These are phyloP conservation scores for Strobilomyces confusus DNA, from an alignment of 768 basidiomycete species.

Conservation along the genomic window DNA sequence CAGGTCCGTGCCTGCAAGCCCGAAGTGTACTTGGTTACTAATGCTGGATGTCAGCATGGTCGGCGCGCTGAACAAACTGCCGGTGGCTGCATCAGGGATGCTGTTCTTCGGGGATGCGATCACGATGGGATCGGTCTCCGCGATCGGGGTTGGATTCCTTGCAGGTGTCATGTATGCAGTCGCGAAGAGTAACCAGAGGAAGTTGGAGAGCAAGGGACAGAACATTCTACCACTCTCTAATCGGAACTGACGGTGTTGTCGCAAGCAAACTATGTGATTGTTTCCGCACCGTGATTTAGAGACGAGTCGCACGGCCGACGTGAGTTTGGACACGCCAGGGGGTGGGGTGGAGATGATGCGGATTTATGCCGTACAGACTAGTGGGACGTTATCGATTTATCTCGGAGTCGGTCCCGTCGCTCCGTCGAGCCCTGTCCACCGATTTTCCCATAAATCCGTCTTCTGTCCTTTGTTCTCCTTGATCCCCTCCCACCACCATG, in stretches of 20 bases:
- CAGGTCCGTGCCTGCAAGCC: conserved; percentile 47
- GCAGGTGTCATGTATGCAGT: conserved; percentile 90
- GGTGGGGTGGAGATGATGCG: conserved; percentile 7
- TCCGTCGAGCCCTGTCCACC: background rate
- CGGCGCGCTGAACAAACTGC: conserved; percentile 94
- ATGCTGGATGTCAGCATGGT: conserved; percentile 67
- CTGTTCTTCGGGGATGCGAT: conserved; percentile 92
- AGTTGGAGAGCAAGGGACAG: conserved; percentile 55
- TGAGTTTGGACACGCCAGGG: conserved; percentile 2
- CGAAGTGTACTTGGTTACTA: background rate
- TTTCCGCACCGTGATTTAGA: background rate
- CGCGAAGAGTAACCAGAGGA: conserved; percentile 92
- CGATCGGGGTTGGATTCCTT: conserved; percentile 84
- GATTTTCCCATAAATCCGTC: background rate
- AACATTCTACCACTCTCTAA: conserved; percentile 63
- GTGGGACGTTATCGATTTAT: no score
- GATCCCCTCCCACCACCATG: conserved; percentile 23
- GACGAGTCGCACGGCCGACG: background rate
- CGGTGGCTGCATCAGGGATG: conserved; percentile 98
- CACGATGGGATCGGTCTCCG: conserved; percentile 84
- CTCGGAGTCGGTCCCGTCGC: background rate
- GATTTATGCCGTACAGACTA: conserved; percentile 32
- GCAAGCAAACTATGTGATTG: background rate
- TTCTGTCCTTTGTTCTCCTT: conserved; percentile 2
- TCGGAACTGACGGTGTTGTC: conserved; percentile 38